Conservation (phyloP, 2,329 filamentous ascomycete genomes). For the Lachnellula suecica region DNA sequence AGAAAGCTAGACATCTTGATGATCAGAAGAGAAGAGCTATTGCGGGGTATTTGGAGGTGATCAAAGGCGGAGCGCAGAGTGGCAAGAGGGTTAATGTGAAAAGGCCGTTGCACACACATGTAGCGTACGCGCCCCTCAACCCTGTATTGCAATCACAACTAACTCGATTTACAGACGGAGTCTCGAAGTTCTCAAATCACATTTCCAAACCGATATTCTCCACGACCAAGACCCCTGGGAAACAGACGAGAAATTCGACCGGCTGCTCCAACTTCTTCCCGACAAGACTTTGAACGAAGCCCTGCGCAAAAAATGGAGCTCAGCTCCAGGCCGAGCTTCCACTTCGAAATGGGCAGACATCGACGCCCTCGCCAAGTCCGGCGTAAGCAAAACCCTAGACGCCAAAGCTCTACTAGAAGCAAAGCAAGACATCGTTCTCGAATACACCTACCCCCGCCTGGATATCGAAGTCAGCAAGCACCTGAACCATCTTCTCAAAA, state of each 20-base stretch:
- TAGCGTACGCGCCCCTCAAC: slow-evolving; percentile 53
- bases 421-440: slow-evolving; percentile 93
- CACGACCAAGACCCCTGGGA: slow-evolving; percentile 84
- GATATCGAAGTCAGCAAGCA: slow-evolving; percentile 98
- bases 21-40: slow-evolving; percentile 84
- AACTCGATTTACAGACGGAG: slow-evolving; percentile 59
- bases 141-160: not conserved
- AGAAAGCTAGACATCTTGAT: slow-evolving; percentile 77
- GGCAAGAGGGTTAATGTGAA: slow-evolving; percentile 84
- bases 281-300: slow-evolving; percentile 76
- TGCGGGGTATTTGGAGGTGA: slow-evolving; percentile 83
- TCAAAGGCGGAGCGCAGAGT: slow-evolving; percentile 82
- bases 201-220: slow-evolving; percentile 84
- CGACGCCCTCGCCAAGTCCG: slow-evolving; percentile 76
- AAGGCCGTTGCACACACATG: slow-evolving; percentile 85
- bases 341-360: slow-evolving; percentile 92
- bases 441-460: slow-evolving; percentile 96
- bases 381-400: slow-evolving; percentile 71
- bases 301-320: slow-evolving; percentile 87
- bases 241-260: slow-evolving; percentile 66
- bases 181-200: slow-evolving; percentile 76
- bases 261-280: slow-evolving; percentile 80
- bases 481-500: slow-evolving; percentile 96
- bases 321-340: slow-evolving; percentile 74
- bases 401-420: slow-evolving; percentile 74